Conservation (phyloP, 225 moss, liverwort and hornwort species). For the Polytrichum commune region DNA sequence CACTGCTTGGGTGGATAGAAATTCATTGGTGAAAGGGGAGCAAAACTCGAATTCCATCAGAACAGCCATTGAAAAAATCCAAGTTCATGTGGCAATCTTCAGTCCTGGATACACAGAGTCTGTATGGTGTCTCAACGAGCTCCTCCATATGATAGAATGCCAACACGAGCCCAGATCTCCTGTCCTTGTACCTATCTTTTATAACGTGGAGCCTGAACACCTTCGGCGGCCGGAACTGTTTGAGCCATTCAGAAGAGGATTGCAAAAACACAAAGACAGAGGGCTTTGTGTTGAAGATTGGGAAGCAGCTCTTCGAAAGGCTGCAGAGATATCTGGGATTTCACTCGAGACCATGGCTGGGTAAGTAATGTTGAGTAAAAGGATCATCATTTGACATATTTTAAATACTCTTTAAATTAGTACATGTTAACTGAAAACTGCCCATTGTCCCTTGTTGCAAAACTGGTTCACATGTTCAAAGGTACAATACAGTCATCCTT, state of each 20-base stretch:
- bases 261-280: not conserved
- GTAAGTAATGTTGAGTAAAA: not conserved
- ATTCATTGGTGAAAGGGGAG: slow-evolving; percentile 4
- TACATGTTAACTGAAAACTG: no score
- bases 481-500: no score
- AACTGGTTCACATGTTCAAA: no score
- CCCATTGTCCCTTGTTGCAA: no score
- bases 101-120: slow-evolving; percentile 22
- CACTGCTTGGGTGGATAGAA: slow-evolving; percentile 16
- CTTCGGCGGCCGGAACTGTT: slow-evolving; percentile 8
- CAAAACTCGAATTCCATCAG: slow-evolving; percentile 8
- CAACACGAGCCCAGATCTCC: not conserved
- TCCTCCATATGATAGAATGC: slow-evolving; percentile 21
- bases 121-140: slow-evolving; percentile 21
- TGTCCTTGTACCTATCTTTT: slow-evolving; percentile 25
- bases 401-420: no score
- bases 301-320: slow-evolving; percentile 24
- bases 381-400: no score
- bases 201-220: slow-evolving; percentile 10
- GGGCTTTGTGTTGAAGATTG: not conserved
- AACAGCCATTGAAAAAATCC: slow-evolving; percentile 1
- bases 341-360: not conserved
- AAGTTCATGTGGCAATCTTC: slow-evolving; percentile 24
- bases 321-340: slow-evolving; percentile 14
- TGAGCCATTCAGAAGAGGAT: slow-evolving; percentile 13